These are phyloP conservation scores for Serendipita sp. DNA, from an alignment of 768 basidiomycete species.

Conservation along the genomic window DNA sequence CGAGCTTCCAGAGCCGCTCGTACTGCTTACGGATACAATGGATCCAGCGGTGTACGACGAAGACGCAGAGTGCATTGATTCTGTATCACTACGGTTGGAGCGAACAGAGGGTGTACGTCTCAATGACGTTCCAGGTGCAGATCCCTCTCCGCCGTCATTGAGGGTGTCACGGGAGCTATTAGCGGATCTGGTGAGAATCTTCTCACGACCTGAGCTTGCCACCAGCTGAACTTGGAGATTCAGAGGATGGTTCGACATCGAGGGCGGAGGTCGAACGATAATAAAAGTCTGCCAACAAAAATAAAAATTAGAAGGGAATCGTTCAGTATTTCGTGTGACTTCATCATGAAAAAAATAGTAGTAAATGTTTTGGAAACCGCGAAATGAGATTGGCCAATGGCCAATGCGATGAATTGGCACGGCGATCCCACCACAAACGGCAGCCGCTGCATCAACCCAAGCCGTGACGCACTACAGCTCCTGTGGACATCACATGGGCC, in stretches of 20 bases:
- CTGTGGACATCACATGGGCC: no score
- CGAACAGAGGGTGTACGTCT: conserved; percentile 19
- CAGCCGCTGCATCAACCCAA: no score
- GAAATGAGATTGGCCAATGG: no score
- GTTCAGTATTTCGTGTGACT: no score
- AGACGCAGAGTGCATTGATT: conserved; percentile 32
- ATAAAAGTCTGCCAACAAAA: conserved; percentile 54
- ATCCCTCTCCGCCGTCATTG: neutral
- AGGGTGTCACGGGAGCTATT: neutral
- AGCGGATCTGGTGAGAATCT: conserved; percentile 18
- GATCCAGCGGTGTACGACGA: conserved; percentile 19
- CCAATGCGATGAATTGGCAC: no score
- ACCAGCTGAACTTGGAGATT: conserved; percentile 89
- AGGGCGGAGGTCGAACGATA: conserved; percentile 79
- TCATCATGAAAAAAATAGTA: no score
- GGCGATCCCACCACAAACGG: no score
- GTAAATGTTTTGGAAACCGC: no score
- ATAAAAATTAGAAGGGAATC: no score
- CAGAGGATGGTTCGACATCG: conserved; percentile 69
- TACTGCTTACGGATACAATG: conserved; percentile 22
- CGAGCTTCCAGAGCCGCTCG: conserved; percentile 17
- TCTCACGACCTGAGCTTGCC: conserved; percentile 40
- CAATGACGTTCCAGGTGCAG: neutral
- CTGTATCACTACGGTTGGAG: conserved; percentile 36
- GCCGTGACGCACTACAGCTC: no score